Evolutionary conservation across 208 protist species (phyloP).

Genomic region (Herpetomonas samuelpessoai): DNA sequence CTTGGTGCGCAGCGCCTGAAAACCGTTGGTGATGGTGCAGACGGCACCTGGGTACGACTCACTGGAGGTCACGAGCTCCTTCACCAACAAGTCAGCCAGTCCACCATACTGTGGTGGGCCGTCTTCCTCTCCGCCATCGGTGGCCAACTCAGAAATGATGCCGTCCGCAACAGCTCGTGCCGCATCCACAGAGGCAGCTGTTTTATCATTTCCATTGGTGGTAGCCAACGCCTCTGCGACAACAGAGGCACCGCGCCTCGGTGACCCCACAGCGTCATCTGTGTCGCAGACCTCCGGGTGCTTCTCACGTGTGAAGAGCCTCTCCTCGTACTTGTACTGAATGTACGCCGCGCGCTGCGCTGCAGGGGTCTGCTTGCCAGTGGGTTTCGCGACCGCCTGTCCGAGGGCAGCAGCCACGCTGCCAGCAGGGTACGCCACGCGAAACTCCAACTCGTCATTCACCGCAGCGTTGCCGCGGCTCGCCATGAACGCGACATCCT

Average conservation of each 20-base stretch:
- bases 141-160: neutral
- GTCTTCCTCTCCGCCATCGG: constrained; percentile 3
- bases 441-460: constrained; percentile 70
- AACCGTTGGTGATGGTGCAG: constrained; percentile 67
- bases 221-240: neutral
- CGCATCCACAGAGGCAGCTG: neutral
- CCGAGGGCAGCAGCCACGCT: constrained; percentile 24
- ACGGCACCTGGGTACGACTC: constrained; percentile 30
- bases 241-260: too few species aligned
- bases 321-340: constrained; percentile 53
- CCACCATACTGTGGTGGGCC: constrained; percentile 55
- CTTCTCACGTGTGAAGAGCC: constrained; percentile 35
- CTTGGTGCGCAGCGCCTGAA: constrained; percentile 61
- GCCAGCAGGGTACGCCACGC: constrained; percentile 25
- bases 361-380: constrained; percentile 19
- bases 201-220: neutral
- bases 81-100: constrained; percentile 46
- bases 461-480: constrained; percentile 45
- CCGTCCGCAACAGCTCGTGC: neutral
- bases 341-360: constrained; percentile 58
- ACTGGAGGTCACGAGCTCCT: constrained; percentile 42
- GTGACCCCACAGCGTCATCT: constrained; percentile 6
- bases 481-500: constrained; percentile 58
- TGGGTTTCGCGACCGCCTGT: constrained; percentile 31
- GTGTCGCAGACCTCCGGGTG: constrained; percentile 16